Conservation (phyloP, 2,329 filamentous ascomycete species). For the Cladosporium sp. region DNA sequence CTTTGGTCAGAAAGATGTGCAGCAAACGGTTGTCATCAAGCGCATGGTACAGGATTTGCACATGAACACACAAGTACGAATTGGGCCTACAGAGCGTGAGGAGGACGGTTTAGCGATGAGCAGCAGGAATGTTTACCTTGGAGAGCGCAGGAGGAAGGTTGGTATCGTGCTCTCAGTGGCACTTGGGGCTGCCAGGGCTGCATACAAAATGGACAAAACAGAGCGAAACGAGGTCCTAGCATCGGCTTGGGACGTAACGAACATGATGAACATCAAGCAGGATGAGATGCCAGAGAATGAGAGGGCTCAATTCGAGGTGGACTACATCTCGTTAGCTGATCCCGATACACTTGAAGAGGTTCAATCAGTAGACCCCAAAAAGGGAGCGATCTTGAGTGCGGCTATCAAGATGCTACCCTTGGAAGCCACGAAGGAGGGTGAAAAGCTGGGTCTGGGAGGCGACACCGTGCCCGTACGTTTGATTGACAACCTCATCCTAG, state of each 20-base stretch:
- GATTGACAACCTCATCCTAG: conserved; percentile 85
- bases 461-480: conserved; percentile 74
- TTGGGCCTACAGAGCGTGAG: conserved; percentile 73
- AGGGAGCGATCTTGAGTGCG: conserved; percentile 80
- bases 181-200: conserved; percentile 64
- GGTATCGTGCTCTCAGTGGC: conserved; percentile 69
- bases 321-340: conserved; percentile 89
- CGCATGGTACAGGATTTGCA: conserved; percentile 86
- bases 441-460: conserved; percentile 67
- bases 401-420: conserved; percentile 86
- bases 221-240: conserved; percentile 65
- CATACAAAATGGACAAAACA: conserved; percentile 54
- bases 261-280: conserved; percentile 57
- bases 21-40: conserved; percentile 87
- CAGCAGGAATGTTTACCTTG: conserved; percentile 90
- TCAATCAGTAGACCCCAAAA: conserved; percentile 61
- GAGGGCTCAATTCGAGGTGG: conserved; percentile 72
- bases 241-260: conserved; percentile 61
- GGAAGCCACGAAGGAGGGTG: conserved; percentile 63
- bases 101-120: conserved; percentile 82
- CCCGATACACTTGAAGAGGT: conserved; percentile 79
- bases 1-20: conserved; percentile 96
- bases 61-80: conserved; percentile 67
- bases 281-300: conserved; percentile 53
- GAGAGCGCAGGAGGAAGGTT: conserved; percentile 64